Conservation (phyloP, 2,329 filamentous ascomycete genomes). For the Phialophora macrospora region DNA sequence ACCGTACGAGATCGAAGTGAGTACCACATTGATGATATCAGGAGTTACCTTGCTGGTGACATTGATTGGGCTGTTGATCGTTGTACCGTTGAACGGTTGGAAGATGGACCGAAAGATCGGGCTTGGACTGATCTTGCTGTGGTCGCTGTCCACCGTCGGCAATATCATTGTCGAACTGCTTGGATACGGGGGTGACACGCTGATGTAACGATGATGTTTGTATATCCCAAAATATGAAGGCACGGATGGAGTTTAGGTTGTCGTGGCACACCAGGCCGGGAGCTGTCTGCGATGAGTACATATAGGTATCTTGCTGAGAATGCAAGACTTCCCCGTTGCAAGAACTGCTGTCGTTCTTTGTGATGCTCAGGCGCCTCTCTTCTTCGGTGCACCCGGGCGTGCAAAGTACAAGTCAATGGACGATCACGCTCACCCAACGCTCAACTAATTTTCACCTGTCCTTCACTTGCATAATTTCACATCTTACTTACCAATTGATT, state of each 20-base stretch:
- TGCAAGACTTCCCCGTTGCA: background rate
- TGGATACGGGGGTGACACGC: conserved; percentile 33
- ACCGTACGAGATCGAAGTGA: conserved; percentile 82
- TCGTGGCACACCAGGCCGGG: background rate
- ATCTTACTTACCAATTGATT: background rate
- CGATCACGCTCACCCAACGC: background rate
- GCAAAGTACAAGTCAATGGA: background rate
- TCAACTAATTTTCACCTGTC: background rate
- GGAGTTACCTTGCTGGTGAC: conserved; percentile 83
- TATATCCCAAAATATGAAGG: conserved; percentile 5
- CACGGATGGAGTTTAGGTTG: background rate
- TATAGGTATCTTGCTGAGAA: conserved; percentile 7
- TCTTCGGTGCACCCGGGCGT: background rate
- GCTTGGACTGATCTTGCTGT: conserved; percentile 76
- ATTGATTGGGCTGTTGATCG: conserved; percentile 74
- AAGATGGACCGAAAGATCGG: conserved; percentile 82
- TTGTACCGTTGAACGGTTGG: conserved; percentile 86
- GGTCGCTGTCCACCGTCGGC: conserved; percentile 76
- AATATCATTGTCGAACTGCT: conserved; percentile 80
- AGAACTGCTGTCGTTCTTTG: background rate
- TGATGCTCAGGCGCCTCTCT: background rate
- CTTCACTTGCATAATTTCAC: background rate
- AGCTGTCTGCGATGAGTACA: background rate
- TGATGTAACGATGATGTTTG: conserved; percentile 8
- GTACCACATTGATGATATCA: conserved; percentile 81